phyloP scores from a whole-genome alignment of 352 stramenopile species.

The Phytophthora rubi region DNA sequence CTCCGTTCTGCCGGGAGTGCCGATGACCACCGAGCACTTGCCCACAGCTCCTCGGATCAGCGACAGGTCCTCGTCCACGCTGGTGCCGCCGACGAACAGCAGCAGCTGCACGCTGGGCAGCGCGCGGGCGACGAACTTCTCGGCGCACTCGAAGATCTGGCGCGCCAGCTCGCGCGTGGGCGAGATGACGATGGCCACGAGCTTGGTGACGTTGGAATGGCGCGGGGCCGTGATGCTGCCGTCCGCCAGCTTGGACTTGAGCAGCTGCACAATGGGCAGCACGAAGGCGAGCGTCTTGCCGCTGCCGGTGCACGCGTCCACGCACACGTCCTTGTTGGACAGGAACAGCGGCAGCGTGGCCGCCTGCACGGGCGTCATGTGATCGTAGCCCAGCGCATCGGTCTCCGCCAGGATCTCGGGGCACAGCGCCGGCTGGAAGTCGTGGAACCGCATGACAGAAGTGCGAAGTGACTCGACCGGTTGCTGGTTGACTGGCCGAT shows the following conservation, averaged over 20 bases:
- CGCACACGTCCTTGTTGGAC: constrained; percentile 94
- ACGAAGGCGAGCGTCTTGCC: constrained; percentile 97
- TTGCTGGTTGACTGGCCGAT: constrained; percentile 13
- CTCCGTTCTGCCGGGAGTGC: constrained; percentile 84
- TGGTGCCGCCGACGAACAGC: constrained; percentile 92
- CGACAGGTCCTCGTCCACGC: constrained; percentile 85
- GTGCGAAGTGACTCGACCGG: neutral
- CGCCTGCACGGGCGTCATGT: constrained; percentile 93
- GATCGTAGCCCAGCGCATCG: constrained; percentile 82
- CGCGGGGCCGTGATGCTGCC: constrained; percentile 63
- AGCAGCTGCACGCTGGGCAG: constrained; percentile 75
- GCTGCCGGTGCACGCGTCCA: constrained; percentile 94
- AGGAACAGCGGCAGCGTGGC: constrained; percentile 93
- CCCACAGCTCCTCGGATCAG: constrained; percentile 62
- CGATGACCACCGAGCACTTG: constrained; percentile 80
- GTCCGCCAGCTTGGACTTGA: constrained; percentile 72
- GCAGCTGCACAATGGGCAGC: constrained; percentile 93
- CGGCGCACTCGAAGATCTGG: constrained; percentile 83
- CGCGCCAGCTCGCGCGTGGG: constrained; percentile 90
- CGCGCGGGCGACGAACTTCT: constrained; percentile 66
- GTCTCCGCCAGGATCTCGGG: constrained; percentile 73
- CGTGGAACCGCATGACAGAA: constrained; percentile 73
- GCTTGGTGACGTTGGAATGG: constrained; percentile 60
- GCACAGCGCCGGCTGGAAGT: constrained; percentile 84
- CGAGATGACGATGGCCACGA: constrained; percentile 87